These are phyloP conservation scores for Amniculicola lignicola DNA, from an alignment of 495 filamentous ascomycete species.

Conservation along the genomic window DNA sequence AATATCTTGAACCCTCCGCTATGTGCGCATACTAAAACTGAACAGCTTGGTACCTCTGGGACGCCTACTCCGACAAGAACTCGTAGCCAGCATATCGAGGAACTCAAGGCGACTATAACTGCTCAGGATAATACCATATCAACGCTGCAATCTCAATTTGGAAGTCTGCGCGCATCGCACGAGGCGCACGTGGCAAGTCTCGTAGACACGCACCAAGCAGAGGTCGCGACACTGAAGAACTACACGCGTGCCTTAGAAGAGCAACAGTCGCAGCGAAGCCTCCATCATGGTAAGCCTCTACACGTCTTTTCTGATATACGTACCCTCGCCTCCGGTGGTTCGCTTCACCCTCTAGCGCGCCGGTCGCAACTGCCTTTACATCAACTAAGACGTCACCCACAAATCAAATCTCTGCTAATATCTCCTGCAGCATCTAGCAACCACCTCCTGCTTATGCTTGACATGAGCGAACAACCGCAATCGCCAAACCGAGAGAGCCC, in stretches of 20 bases:
- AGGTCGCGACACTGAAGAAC: constrained; percentile 34
- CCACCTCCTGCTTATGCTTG: constrained; percentile 29
- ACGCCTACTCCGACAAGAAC: constrained; percentile 15
- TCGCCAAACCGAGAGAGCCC: constrained; percentile 27
- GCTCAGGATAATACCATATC: constrained; percentile 29
- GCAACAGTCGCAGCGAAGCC: constrained; percentile 28
- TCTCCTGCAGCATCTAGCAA: constrained; percentile 29
- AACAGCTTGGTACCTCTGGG: constrained; percentile 8
- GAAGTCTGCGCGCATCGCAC: constrained; percentile 34
- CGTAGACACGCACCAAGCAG: constrained; percentile 34
- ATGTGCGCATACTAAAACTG: constrained; percentile 8
- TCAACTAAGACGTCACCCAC: not conserved
- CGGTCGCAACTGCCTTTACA: not conserved
- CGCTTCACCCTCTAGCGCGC: constrained; percentile 5
- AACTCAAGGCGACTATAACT: constrained; percentile 30
- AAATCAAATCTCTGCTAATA: not conserved
- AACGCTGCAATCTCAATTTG: constrained; percentile 34
- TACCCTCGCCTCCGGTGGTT: not conserved
- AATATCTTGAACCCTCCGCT: no score
- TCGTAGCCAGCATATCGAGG: constrained; percentile 22
- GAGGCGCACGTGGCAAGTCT: constrained; percentile 39
- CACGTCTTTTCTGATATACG: not conserved
- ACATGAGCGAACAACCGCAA: constrained; percentile 25
- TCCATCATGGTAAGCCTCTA: constrained; percentile 31
- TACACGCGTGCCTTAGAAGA: constrained; percentile 37